Base-by-base conservation (phyloP, 164 flowering plant species). In the Umbilicus rupestris region DNA sequence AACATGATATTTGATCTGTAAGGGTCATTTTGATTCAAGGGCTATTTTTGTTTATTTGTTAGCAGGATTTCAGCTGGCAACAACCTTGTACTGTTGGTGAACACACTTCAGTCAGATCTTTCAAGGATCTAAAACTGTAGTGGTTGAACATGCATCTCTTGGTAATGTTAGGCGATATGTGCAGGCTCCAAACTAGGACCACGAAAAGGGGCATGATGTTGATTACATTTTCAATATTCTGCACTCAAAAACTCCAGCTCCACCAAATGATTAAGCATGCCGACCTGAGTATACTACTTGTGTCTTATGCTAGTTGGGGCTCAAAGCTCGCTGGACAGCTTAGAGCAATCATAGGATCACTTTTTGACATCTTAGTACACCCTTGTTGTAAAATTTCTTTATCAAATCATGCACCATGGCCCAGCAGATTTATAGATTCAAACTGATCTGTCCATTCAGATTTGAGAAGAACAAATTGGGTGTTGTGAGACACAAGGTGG, bases 281-380 rank as follows among this genome's bases (percentile, higher is more conserved):
- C 60, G 33, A 2, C 60, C 60, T 28, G 28, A 55, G 33, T 10
- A 55, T 33, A 22, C 57, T 35, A 41, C 44, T 41, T 12, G 2
- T 41, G 44, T 7, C 33, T 16, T 33, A 15, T 50, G 5, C 60
- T 55, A 28, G 28, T 28, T 55, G 33, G 7, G 60, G 60, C 12
- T 55, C 60, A 55, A 30, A 28, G 29, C 30, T 24, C 22, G 19
- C 60, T 55, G 19, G 58, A 24, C 58, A 52, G 12, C 30, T 52
- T 52, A 24, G 44, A 20, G 19, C 60, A 55, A 28, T 55, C 60
- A 55, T 28, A 12, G 60, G 4, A 29, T 55, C 31, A 28, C 60
- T 52, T 55, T 55, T 55, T 55, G 60, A 55, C 60, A 55, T 26
- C 58, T 49, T 24, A 52, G 58, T 26, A 20, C 58, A 52, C 28